A percentile compares a stretch with the other conserved stretches of the same genome.
phyloP scores from a whole-genome alignment of 2,329 filamentous ascomycete species.

The Shiraia sp. region DNA sequence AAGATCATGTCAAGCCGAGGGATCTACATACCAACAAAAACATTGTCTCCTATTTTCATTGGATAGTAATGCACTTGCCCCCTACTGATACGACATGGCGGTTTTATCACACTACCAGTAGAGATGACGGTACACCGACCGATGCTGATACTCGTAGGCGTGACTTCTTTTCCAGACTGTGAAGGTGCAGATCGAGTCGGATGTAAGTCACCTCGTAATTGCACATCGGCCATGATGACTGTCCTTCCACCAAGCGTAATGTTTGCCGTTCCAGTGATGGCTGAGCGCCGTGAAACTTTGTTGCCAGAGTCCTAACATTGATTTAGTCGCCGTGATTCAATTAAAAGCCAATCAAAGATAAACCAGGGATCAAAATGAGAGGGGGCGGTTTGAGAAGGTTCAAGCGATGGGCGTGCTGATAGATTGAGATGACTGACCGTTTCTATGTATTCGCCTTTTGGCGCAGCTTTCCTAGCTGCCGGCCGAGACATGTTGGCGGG shows the following conservation, averaged over 20 bases:
- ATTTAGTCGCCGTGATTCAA: neutral
- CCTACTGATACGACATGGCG: constrained; percentile 80
- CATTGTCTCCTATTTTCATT: constrained; percentile 90
- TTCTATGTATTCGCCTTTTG: constrained; percentile 94
- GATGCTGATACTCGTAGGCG: constrained; percentile 71
- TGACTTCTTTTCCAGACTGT: constrained; percentile 36
- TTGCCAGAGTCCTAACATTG: constrained; percentile 88
- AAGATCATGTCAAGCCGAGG: neutral
- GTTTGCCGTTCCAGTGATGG: constrained; percentile 93
- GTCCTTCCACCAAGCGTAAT: constrained; percentile 95
- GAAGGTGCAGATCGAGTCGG: constrained; percentile 43
- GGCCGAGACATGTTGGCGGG: constrained; percentile 46
- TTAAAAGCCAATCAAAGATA: too few relatives aligned
- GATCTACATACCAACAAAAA: constrained; percentile 74
- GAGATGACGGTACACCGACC: constrained; percentile 91
- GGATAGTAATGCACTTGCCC: constrained; percentile 79
- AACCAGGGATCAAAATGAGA: too few relatives aligned
- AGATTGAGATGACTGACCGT: constrained; percentile 61
- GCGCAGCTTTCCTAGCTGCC: constrained; percentile 58
- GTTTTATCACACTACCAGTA: constrained; percentile 75
- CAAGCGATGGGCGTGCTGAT: neutral
- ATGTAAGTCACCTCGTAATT: constrained; percentile 85
- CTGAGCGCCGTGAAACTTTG: constrained; percentile 91
- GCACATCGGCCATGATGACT: constrained; percentile 92
- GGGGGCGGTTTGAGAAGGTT: neutral